Base-by-base conservation (phyloP, 169 alveolate species). In the Perkinsus marinus region DNA sequence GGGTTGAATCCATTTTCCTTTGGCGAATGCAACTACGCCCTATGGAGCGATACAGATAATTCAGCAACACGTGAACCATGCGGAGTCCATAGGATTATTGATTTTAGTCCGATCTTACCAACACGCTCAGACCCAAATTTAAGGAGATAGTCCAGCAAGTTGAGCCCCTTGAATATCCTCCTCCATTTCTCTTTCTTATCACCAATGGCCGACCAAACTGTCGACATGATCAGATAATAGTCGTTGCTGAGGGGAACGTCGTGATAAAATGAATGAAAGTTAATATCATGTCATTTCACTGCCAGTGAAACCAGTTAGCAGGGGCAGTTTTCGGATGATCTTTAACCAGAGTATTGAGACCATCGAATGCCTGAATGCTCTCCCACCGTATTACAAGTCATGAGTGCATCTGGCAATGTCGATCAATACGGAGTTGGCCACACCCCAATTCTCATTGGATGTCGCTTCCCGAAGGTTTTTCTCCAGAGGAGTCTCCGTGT, bases 381-480 rank as follows among this genome's bases (percentile, higher is more conserved):
- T 57, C 26, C n/a, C 37, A 57, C 37, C 34, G 22, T 57, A 57
- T 69, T 39, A 92, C 94, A 94, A 95, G 94, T 96, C 95, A 57
- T 93, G 93, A 37, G 97, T 92, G 89, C 94, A 91, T 57, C 96
- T 95, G n/a, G 98, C 97, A 0, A 96, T 93, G n/a, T 95, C 94
- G 69, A 94, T 93, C 41, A 96, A 93, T 39, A 95, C 93, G 0
- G 98, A 91, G 39, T 95, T 95, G 0, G 97, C 91, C 39, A 96
- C 92, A 22, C 96, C 97, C 97, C 98, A 96, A 90, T 96, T 96
- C 38, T 96, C 97, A 89, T 95, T 95, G 39, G 96, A 91, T 30
- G 97, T 94, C 39, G 96, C 96, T 94, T 96, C 98, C 39, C 92
- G 91, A 16, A 96, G 94, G 69, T 93, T 91, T 93, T 94, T 93